Percentiles rank a stretch among this genome's conserved stretches.
Evolutionary conservation across 2,329 filamentous ascomycete genomes (phyloP).

Genomic region (Tolypocladium inflatum): DNA sequence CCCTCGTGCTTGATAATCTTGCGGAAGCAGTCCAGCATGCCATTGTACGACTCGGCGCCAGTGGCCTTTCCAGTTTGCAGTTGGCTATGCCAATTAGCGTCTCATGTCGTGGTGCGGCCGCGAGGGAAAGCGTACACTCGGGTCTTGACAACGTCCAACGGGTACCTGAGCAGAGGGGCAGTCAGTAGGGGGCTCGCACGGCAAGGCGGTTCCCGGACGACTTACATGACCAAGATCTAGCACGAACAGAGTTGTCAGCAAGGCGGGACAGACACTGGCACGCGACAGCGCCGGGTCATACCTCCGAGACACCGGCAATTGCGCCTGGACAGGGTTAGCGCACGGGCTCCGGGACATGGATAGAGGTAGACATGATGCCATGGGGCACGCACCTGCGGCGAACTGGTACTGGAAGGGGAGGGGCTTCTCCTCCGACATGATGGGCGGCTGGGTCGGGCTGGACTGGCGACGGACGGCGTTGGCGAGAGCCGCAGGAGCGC

Average conservation of each 20-base stretch:
- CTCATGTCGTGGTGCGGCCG: neutral
- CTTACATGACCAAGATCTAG: constrained; percentile 82
- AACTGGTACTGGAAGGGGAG: constrained; percentile 94
- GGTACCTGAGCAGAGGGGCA: constrained; percentile 60
- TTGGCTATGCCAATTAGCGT: constrained; percentile 49
- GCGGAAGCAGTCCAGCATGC: constrained; percentile 95
- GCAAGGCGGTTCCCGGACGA: neutral
- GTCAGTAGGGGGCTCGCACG: constrained; percentile 8
- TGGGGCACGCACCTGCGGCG: constrained; percentile 59
- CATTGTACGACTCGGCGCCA: constrained; percentile 81
- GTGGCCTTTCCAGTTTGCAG: constrained; percentile 66
- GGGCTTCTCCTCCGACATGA: constrained; percentile 61
- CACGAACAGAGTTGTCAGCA: neutral
- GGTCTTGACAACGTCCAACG: constrained; percentile 96
- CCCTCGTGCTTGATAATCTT: constrained; percentile 97
- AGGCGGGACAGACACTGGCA: neutral
- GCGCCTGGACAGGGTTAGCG: constrained; percentile 47
- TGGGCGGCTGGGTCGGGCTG: constrained; percentile 19
- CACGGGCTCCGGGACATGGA: neutral
- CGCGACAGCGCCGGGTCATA: constrained; percentile 25
- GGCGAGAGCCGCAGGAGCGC: neutral
- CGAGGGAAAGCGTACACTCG: constrained; percentile 60
- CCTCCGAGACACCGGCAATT: constrained; percentile 95
- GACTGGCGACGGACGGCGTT: constrained; percentile 10
- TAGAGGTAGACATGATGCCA: neutral